Evolutionary conservation across 1,284 basidiomycete species (phyloP), one percentile per base, ranked within the genome.

Genomic region (Ganoderma resinaceum): DNA sequence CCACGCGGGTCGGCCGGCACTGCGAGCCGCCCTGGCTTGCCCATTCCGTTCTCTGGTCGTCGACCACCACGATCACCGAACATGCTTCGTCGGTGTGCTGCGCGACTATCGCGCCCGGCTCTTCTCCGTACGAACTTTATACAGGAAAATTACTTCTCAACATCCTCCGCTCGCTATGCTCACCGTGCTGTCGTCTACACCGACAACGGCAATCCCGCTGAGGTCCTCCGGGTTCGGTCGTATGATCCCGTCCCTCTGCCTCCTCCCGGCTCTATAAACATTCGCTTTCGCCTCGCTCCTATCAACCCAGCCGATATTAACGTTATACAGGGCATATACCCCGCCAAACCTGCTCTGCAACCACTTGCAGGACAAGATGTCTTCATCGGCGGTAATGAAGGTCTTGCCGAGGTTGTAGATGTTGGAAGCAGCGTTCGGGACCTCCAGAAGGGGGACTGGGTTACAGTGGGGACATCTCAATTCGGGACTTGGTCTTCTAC

Each of bases 291-390:
- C n/a, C 84, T 94, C n/a, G 85, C 91, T 2, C 92, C 94, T 5
- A 87, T 95, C 66, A 95, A 95, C 76, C 93, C 93, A 2, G 88
- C 93, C 11, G 94, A 95, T 72, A 79, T 93, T 73, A 95, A 95
- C 71, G 91, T 93, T 57, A 85, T 95, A 53, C 90, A 95, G 78
- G 95, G 95, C 12, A 87, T 92, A 20, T 95, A 95, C 76, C 94
- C 94, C 0, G 79, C 86, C 16, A 90, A 89, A 72, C 91, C 93
- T 0, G 75, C 73, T 1, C 65, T 64, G 14, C 49, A 69, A 35
- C 60, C 65, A 40, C 80, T 82, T 29, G 77, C 81, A 7, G 80
- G 81, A 20, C 61, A 80, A 16, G 77, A 84, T 3, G 81, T 89
- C 8, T 92, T 85, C 73, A 84, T 95, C 6, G 90, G 85, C 49